phyloP scores from a whole-genome alignment of 768 basidiomycete genomes.

The Filobasidium wieringae region DNA sequence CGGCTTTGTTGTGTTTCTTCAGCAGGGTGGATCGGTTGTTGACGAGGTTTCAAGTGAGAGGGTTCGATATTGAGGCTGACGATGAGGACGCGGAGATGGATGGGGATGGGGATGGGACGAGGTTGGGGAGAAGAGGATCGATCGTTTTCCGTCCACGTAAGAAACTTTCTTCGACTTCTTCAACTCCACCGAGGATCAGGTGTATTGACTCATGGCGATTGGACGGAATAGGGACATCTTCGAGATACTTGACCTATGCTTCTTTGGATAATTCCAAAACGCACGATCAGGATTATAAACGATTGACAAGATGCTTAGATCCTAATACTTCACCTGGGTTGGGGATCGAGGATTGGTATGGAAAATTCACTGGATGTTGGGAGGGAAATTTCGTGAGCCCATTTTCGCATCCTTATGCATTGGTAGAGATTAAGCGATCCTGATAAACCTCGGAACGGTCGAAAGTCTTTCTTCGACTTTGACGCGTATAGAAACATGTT shows the following conservation, averaged over 20 bases:
- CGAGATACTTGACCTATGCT: slow-evolving; percentile 11
- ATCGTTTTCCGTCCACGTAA: slow-evolving; percentile 6
- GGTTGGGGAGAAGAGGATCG: background rate
- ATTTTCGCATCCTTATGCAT: too few relatives aligned
- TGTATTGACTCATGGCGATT: background rate
- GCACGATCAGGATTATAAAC: slow-evolving; percentile 38
- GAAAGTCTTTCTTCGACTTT: slow-evolving; percentile 59
- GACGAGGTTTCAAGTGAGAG: slow-evolving; percentile 11
- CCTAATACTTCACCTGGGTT: slow-evolving; percentile 31
- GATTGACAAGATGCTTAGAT: slow-evolving; percentile 34
- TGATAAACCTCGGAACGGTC: background rate
- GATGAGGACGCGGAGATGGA: background rate
- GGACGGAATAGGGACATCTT: background rate
- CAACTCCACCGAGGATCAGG: too few relatives aligned
- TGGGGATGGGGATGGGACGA: background rate
- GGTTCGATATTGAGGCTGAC: slow-evolving; percentile 15
- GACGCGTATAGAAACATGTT: slow-evolving; percentile 50
- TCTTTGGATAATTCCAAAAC: slow-evolving; percentile 18
- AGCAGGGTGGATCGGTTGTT: slow-evolving; percentile 3
- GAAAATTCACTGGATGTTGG: slow-evolving; percentile 32
- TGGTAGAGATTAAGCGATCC: background rate
- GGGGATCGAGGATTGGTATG: slow-evolving; percentile 23
- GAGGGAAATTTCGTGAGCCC: slow-evolving; percentile 28
- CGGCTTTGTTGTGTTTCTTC: slow-evolving; percentile 41
- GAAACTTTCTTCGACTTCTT: too few relatives aligned